Conservation (phyloP, 2,329 filamentous ascomycete species). For the Aspergillus brunneoviolaceus region DNA sequence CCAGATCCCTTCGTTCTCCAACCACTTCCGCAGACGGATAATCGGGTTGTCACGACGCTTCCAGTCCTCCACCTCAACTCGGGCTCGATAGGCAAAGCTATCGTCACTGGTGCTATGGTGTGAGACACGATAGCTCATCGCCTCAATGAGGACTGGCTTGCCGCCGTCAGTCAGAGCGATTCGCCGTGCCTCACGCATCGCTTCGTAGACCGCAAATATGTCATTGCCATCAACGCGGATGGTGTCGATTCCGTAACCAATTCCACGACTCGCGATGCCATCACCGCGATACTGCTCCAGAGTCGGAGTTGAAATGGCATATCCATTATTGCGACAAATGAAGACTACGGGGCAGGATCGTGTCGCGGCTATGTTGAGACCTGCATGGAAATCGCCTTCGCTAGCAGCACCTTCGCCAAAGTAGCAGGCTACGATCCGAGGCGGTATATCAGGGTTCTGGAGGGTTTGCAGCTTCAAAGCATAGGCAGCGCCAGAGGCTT, state of each 20-base stretch:
- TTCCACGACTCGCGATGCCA: conserved; percentile 80
- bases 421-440: conserved; percentile 74
- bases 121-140: conserved; percentile 96
- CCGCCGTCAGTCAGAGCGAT: conserved; percentile 80
- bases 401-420: conserved; percentile 89
- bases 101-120: conserved; percentile 98
- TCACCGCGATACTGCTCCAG: conserved; percentile 89
- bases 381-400: conserved; percentile 90
- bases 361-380: conserved; percentile 86
- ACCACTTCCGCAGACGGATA: conserved; percentile 81
- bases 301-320: conserved; percentile 85
- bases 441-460: conserved; percentile 66
- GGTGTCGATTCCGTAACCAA: conserved; percentile 92
- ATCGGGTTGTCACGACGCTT: conserved; percentile 87
- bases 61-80: conserved; percentile 93
- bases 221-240: conserved; percentile 94
- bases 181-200: conserved; percentile 71
- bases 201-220: conserved; percentile 82
- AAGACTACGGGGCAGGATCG: conserved; percentile 84
- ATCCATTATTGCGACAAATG: conserved; percentile 91
- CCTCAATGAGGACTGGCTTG: conserved; percentile 82
- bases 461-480: conserved; percentile 78
- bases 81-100: conserved; percentile 90
- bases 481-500: conserved; percentile 83
- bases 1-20: conserved; percentile 82